These are phyloP conservation scores for Speleostelium caveatum DNA, from an alignment of 78 protist genomes.

Conservation along the genomic window DNA sequence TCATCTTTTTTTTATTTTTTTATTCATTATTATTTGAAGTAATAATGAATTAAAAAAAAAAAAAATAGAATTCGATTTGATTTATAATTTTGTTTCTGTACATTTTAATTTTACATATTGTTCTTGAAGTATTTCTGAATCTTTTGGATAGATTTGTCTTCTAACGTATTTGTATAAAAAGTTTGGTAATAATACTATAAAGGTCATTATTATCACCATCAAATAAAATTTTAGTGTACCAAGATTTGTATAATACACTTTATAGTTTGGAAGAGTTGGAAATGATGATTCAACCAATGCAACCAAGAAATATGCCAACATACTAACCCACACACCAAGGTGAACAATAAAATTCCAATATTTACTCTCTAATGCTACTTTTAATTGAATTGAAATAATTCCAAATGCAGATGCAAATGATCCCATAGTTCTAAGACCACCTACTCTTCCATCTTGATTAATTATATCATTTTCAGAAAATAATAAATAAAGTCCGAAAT, in stretches of 20 bases:
- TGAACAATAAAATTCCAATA: constrained; percentile 31
- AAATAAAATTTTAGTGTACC: constrained; percentile 19
- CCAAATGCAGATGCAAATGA: constrained; percentile 1
- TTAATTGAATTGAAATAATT: constrained; percentile 4
- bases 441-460: constrained; percentile 12
- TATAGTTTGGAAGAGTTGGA: constrained; percentile 11
- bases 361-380: constrained; percentile 26
- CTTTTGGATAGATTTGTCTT: constrained; percentile 8
- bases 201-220: constrained; percentile 9
- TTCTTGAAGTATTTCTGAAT: constrained; percentile 11
- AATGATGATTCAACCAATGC: constrained; percentile 4
- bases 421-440: constrained; percentile 19
- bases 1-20: no score
- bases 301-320: background rate
- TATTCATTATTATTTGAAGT: no score
- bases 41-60: no score
- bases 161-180: constrained; percentile 26
- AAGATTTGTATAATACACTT: background rate
- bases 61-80: no score
- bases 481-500: constrained; percentile 12
- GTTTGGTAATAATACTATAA: constrained; percentile 47
- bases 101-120: constrained; percentile 5
- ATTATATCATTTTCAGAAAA: constrained; percentile 9
- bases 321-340: background rate
- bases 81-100: no score